Base-by-base conservation (phyloP, 2,329 filamentous ascomycete species). In the Microdochium bolleyi region DNA sequence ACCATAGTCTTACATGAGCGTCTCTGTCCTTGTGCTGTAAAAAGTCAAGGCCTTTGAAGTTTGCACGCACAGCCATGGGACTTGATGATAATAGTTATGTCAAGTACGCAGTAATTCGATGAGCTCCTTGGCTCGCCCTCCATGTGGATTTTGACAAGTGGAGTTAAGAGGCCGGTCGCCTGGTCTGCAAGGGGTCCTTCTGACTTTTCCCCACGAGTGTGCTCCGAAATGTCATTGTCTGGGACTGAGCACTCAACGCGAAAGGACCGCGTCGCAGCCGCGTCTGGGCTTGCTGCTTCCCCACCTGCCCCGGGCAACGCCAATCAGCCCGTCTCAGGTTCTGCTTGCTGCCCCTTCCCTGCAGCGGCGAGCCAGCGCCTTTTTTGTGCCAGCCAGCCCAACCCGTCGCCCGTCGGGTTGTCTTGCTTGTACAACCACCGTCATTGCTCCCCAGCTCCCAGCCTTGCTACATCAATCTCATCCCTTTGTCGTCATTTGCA, bases 241-340 rank as follows among this genome's bases (percentile, higher is more conserved):
- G n/a, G n/a, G n/a, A n/a, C n/a, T n/a, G n/a, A n/a, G n/a, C 41
- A 46, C 41, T 46, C 41, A 46, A 46, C 41, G 41, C 41, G 41
- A 21, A 11, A 11, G n/a, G 16, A 46, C 41, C 41, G 41, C 41
- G 41, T 46, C 41, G 41, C 21, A 24, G 41, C 41, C 41, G 41
- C 19, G 41, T 46, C 21, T 46, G 41, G 5, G 41, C 41, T 30
- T 11, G 27, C 27, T 30, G 27, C 27, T 30, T 30, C 27, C 34
- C 41, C 41, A 46, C 41, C 22, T 8, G 41, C 16, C 14, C n/a
- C n/a, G n/a, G n/a, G n/a, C n/a, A 5, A 21, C 41, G n/a, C 41
- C 41, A 24, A 24, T 38, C 34, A 19, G n/a, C 34, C 41, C 21
- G 41, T 46, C 41, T 46, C 41, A 46, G 41, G 22, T 5, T 46